Conservation (phyloP, 2,329 filamentous ascomycete genomes). For the Lasiodiplodia hormozganensis region DNA sequence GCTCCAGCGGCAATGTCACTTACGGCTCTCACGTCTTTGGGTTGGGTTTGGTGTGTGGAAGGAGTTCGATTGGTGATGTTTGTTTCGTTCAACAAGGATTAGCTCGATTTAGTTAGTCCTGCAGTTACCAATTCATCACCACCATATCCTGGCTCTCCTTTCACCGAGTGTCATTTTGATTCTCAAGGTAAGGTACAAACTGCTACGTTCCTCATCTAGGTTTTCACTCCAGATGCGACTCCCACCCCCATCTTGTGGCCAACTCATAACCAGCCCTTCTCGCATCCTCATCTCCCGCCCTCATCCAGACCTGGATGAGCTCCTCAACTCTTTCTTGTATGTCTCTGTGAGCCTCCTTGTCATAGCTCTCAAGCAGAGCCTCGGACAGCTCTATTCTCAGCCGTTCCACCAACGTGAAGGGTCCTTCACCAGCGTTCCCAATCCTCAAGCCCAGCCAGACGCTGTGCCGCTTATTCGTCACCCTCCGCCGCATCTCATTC, state of each 20-base stretch:
- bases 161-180: neutral
- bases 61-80: too few species aligned
- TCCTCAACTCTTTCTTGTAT: slow-evolving; percentile 30
- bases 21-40: too few species aligned
- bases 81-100: too few species aligned
- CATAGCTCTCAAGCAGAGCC: neutral
- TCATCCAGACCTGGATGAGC: slow-evolving; percentile 35
- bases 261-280: slow-evolving; percentile 29
- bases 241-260: neutral
- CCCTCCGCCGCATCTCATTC: neutral
- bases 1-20: too few species aligned
- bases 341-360: neutral
- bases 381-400: neutral
- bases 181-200: neutral
- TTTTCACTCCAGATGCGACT: neutral
- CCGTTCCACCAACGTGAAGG: neutral
- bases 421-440: neutral
- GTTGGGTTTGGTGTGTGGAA: too few species aligned
- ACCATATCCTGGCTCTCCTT: too few species aligned
- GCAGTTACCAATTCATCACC: too few species aligned
- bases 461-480: neutral
- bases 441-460: neutral
- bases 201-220: neutral
- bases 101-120: too few species aligned
- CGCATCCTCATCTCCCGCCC: slow-evolving; percentile 38